A percentile compares a stretch with the other conserved stretches of the same genome.
Conservation (phyloP, 169 alveolate species). For the Ophryocystis elektroscirrha region DNA sequence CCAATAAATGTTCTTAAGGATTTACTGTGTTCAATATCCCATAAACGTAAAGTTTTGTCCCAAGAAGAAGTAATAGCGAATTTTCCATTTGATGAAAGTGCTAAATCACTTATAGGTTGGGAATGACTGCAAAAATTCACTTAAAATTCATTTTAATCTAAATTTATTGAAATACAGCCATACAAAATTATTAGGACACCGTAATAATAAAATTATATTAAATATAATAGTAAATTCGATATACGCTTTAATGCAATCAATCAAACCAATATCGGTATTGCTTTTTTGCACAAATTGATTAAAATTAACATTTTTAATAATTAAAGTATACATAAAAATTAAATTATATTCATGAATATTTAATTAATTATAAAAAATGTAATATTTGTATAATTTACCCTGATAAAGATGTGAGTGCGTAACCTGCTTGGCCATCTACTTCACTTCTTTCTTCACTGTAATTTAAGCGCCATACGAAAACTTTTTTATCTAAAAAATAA, state of each 20-base stretch:
- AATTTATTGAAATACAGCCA: background rate
- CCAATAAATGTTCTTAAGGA: conserved; percentile 69
- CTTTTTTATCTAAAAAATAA: too few species aligned
- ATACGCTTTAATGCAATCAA: background rate
- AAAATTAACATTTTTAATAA: background rate
- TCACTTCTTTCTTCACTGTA: background rate
- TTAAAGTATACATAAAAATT: background rate
- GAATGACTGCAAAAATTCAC: conserved; percentile 68
- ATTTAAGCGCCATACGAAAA: background rate
- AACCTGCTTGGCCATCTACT: background rate
- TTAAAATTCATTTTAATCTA: conserved; percentile 53
- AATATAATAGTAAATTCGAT: background rate
- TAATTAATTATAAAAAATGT: too few species aligned
- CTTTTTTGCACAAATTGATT: background rate
- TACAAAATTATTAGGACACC: background rate
- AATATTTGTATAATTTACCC: too few species aligned
- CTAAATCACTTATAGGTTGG: conserved; percentile 68
- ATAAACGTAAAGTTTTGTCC: conserved; percentile 65
- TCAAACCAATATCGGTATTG: background rate
- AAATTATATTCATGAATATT: too few species aligned
- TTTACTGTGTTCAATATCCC: conserved; percentile 67
- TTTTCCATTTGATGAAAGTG: conserved; percentile 70
- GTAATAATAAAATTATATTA: too few species aligned
- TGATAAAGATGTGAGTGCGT: too few species aligned
- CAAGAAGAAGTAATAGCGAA: conserved; percentile 78